Evolutionary conservation across 2,329 filamentous ascomycete species (phyloP), one percentile per base, ranked within the genome.

Genomic region (Aureobasidium sp.): DNA sequence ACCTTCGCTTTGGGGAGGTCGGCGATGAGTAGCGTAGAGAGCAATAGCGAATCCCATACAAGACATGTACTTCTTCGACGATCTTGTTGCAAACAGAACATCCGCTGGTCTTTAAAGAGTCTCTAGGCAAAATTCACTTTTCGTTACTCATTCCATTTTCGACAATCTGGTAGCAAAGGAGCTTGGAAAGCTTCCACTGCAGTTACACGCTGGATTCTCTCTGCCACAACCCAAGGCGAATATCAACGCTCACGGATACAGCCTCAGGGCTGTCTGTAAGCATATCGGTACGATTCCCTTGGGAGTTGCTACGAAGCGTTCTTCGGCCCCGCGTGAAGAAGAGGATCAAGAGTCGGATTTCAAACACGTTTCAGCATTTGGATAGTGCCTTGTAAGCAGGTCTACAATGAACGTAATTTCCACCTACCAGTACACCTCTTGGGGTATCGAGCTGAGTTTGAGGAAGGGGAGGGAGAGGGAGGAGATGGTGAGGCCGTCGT

Each of bases 241-340:
- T 33, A n/a, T 27, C 13, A 7, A 18, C 25, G 10, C 58, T 5
- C 31, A 1, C 20, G 23, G 11, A n/a, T 53, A 50, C 58, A 50
- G 4, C 23, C 70, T 85, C 13, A 59, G 72, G 36, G 65, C 79
- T 59, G 75, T 80, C 1, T 48, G 83, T 1, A 33, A 73, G 3
- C 69, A 76, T 56, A 69, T 83, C 1, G 71, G 76, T 11, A 72
- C 73, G 3, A 73, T 79, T 9, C 72, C 79, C 6, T 70, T 91
- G 0, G 77, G 84, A 11, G 80, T 94, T 33, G 91, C 85, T 0
- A 95, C 93, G 0, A 88, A 94, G 81, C 95, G 92, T n/a, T n/a
- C n/a, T 74, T 94, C 92, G 1, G 93, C 93, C 0, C 95, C 93
- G 74, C 15, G 65, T 77, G 29, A 36, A 59, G 50, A 8, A 53